phyloP scores from a whole-genome alignment of 2,329 filamentous ascomycete species.

The Trichoderma endophyticum region DNA sequence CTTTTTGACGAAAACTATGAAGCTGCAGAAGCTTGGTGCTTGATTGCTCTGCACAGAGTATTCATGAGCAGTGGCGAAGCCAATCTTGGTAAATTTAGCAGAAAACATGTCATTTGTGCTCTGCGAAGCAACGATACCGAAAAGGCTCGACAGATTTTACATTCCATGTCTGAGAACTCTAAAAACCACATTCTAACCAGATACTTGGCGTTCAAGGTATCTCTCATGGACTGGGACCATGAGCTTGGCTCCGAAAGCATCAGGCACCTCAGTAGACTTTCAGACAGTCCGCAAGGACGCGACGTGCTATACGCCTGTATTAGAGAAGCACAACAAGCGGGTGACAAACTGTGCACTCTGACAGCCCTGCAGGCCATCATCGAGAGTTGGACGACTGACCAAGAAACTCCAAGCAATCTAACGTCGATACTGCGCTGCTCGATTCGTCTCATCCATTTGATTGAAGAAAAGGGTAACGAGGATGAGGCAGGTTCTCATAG shows the following conservation, averaged over 20 bases:
- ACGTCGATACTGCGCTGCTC: conserved; percentile 46
- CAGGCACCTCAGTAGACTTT: conserved; percentile 52
- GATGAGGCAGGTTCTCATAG: conserved; percentile 14
- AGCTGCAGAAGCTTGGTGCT: conserved; percentile 67
- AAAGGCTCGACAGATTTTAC: conserved; percentile 40
- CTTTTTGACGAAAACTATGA: conserved; percentile 52
- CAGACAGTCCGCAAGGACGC: conserved; percentile 44
- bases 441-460: conserved; percentile 47
- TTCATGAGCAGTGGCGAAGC: conserved; percentile 63
- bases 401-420: conserved; percentile 28
- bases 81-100: conserved; percentile 66
- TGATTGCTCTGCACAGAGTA: conserved; percentile 60
- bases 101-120: conserved; percentile 71
- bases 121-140: conserved; percentile 44
- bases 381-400: conserved; percentile 26
- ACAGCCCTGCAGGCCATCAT: conserved; percentile 36
- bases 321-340: conserved; percentile 66
- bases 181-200: conserved; percentile 63
- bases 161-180: conserved; percentile 55
- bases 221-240: conserved; percentile 56
- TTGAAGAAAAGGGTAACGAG: conserved; percentile 36
- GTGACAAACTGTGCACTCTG: conserved; percentile 57
- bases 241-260: conserved; percentile 63
- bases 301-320: conserved; percentile 77
- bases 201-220: conserved; percentile 73